Base-by-base conservation (phyloP, 768 basidiomycete species). In the Rhodotorula toruloides region DNA sequence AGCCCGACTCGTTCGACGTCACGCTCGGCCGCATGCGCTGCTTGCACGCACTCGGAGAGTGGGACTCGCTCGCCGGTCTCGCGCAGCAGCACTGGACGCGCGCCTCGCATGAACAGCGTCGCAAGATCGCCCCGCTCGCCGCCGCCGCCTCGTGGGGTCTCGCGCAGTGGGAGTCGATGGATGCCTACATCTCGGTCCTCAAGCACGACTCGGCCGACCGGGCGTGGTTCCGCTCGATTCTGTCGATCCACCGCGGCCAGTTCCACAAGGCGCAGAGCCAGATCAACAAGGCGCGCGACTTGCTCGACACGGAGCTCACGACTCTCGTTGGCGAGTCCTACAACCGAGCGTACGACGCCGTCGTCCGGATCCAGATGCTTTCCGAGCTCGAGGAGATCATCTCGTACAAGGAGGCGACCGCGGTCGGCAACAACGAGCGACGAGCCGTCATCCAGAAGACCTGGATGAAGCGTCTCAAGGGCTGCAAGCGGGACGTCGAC, bases 381-480 rank as follows among this genome's bases (percentile, higher is more conserved):
- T 92, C 94, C 3, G 96, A 99, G 76, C 82, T 99, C 12, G 96
- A 99, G 75, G 96, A 99, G 76, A 96, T 98, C 73, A 96, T 99
- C 65, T 80, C 85, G 46, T 98, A 92, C 80, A 98, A 98, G 77
- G 89, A 94, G 86, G 86, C 72, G 17, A 64, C 61, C 31, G 64
- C 61, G 71, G 87, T 87, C 29, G 94, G 98, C 77, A 91, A 96
- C 75, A 87, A 90, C 2, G 91, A 94, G 65, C 85, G 92, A n/a
- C 92, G 93, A 73, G 82, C 82, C 65, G 86, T 88, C 5, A 91
- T 94, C 81, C 83, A 89, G 54, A 90, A 87, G 78, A 98, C 94
- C 1, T 99, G 96, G 96, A 91, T 94, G 86, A 92, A 91, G 76
- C 83, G 94, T 65, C 78, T 99, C 46, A 87, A 90, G 80, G 96